A percentile compares a stretch with the other conserved stretches of the same genome.
phyloP scores from a whole-genome alignment of 1,284 basidiomycete species.

The Sphagnurus paluster region DNA sequence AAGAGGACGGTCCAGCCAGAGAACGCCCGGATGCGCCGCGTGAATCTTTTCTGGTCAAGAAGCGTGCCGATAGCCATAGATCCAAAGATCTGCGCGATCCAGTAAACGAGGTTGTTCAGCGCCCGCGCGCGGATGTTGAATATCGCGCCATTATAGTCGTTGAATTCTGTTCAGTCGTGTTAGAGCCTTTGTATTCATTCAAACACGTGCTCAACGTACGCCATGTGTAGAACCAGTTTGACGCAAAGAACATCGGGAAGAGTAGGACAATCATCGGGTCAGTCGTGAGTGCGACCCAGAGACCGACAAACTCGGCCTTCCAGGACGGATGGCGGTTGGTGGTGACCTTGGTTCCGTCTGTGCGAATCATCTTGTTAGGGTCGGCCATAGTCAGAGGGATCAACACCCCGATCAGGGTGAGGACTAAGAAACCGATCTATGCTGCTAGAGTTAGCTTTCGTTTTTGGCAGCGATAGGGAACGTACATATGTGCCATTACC shows the following conservation, averaged over 20 bases:
- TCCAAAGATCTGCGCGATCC: conserved; percentile 66
- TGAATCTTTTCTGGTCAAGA: conserved; percentile 55
- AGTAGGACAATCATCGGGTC: conserved; percentile 60
- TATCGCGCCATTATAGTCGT: conserved; percentile 62
- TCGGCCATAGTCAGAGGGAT: conserved; percentile 71
- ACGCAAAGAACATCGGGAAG: conserved; percentile 71
- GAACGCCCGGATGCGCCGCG: conserved; percentile 64
- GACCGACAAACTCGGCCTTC: conserved; percentile 56
- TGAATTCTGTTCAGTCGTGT: conserved; percentile 49
- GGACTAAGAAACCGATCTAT: conserved; percentile 72
- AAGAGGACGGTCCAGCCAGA: conserved; percentile 60
- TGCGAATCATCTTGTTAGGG: conserved; percentile 66
- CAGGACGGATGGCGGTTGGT: conserved; percentile 66
- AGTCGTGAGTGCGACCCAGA: conserved; percentile 50
- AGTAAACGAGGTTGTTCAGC: conserved; percentile 70
- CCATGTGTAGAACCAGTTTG: conserved; percentile 81
- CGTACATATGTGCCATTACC: conserved; percentile 61
- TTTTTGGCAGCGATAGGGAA: conserved; percentile 3
- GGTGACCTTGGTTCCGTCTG: conserved; percentile 69
- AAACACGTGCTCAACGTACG: no score
- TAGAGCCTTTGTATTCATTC: not conserved
- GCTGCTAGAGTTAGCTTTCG: not conserved
- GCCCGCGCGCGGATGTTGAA: conserved; percentile 69
- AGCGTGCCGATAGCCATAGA: conserved; percentile 61
- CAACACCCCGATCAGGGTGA: conserved; percentile 63